Evolutionary conservation across 192 early-diverging fungal genomes (phyloP), one percentile per base, ranked within the genome.

Genomic region (Lobosporangium transversale): DNA sequence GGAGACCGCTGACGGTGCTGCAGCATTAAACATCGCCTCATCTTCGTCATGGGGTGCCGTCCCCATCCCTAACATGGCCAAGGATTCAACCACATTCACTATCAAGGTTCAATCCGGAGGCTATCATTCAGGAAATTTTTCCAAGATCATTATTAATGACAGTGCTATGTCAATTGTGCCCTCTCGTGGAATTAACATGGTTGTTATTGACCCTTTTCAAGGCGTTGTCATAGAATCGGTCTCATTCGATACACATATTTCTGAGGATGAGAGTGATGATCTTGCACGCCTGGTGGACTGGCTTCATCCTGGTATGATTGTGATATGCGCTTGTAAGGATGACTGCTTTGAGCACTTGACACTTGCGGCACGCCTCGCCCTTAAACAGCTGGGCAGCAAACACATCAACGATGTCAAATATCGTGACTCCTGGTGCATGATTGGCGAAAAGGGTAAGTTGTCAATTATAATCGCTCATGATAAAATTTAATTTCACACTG

Each of bases 351-450:
- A 94, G 60, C 83, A 89, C 21, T 58, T 95, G 56, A 88, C 88
- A 1, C 78, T 84, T 10, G 68, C 80, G 2, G 92, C 90, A 1
- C 71, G 79, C 12, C 63, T 70, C 51, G 90, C 87, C 0, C 83
- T 84, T 49, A 89, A 89, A 56, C 60, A 80, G n/a, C 68, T 95
- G 0, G 94, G 94, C 2, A 83, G 86, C 33, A 53, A 61, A 0
- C 65, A 55, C 23, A 84, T 93, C 52, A 68, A 81, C 10, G 44
- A 91, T 2, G 45, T 92, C 27, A 58, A 78, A 32, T 93, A 91
- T 70, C 88, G 93, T 45, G 94, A 95, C 56, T 93, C 92, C 21
- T 95, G 88, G 87, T 91, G 88, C 52, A 40, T 95, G n/a, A 89
- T 95, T 78, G 89, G 89, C 3, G 86, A 92, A 56, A 93, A 93